These are phyloP conservation scores for Spathaspora sp. DNA, from an alignment of 1,139 yeast species.

Conservation along the genomic window DNA sequence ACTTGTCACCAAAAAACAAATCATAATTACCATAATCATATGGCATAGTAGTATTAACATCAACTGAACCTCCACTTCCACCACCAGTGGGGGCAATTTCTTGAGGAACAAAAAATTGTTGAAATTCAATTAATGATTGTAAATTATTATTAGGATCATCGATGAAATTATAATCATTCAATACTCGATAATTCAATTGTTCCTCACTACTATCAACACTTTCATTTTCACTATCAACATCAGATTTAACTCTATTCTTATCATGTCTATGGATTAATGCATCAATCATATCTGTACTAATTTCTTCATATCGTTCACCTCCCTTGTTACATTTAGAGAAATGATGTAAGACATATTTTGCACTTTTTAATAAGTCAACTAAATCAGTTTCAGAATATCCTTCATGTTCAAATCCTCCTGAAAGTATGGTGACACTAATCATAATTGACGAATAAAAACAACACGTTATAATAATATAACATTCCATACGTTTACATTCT, in stretches of 20 bases:
- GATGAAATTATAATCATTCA: slow-evolving; percentile 16
- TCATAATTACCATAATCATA: slow-evolving; percentile 18
- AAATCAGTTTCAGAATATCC: slow-evolving; percentile 17
- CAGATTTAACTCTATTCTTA: not conserved
- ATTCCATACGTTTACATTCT: slow-evolving; percentile 15
- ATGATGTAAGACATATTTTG: slow-evolving; percentile 15
- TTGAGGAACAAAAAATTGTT: slow-evolving; percentile 21
- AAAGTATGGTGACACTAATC: slow-evolving; percentile 17
- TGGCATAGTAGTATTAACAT: slow-evolving; percentile 10
- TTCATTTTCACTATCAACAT: slow-evolving; percentile 3
- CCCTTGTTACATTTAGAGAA: slow-evolving; percentile 17
- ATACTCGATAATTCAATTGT: slow-evolving; percentile 10
- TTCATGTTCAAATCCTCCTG: slow-evolving; percentile 16
- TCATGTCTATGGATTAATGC: slow-evolving; percentile 13
- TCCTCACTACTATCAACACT: slow-evolving; percentile 7
- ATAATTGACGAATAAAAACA: slow-evolving; percentile 18
- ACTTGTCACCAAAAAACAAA: slow-evolving; percentile 17
- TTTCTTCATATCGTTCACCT: slow-evolving; percentile 18
- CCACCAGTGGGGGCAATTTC: slow-evolving; percentile 15
- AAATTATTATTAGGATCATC: slow-evolving; percentile 17
- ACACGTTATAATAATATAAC: slow-evolving; percentile 17
- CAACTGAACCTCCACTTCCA: slow-evolving; percentile 3
- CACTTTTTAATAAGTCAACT: slow-evolving; percentile 14
- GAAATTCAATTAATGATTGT: slow-evolving; percentile 20
- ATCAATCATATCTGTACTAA: slow-evolving; percentile 16